phyloP scores from a whole-genome alignment of 2,329 filamentous ascomycete species.

The Capronia americana region DNA sequence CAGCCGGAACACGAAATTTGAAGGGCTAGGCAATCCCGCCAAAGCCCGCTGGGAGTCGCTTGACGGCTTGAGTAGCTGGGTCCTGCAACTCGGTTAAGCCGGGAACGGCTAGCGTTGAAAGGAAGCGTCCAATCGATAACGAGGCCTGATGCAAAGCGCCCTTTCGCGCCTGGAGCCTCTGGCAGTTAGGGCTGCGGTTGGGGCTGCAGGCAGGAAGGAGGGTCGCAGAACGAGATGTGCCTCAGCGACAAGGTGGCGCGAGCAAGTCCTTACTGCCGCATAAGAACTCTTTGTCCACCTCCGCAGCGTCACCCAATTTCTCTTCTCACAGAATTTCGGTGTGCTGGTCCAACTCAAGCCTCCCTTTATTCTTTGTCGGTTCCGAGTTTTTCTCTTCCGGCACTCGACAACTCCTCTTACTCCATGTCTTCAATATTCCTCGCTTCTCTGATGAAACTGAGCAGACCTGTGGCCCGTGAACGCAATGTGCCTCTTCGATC shows the following conservation, averaged over 20 bases:
- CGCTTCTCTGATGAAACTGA: background rate
- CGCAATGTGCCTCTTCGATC: background rate
- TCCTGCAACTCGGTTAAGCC: background rate
- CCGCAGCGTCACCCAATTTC: background rate
- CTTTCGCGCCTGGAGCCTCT: background rate
- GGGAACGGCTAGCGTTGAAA: background rate
- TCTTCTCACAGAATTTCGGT: background rate
- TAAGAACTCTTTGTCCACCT: conserved; percentile 12
- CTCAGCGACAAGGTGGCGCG: conserved; percentile 1
- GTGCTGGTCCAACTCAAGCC: background rate
- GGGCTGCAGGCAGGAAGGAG: background rate
- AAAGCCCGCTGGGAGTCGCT: background rate
- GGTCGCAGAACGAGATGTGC: background rate
- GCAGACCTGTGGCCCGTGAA: background rate
- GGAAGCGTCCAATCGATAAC: background rate
- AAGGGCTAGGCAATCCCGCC: conserved; percentile 1
- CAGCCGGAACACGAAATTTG: conserved; percentile 2
- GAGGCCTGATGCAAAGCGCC: background rate
- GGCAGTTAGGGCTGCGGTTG: conserved; percentile 4
- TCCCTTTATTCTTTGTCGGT: background rate
- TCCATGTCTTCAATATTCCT: background rate
- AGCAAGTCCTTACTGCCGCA: background rate
- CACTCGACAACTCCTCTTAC: background rate
- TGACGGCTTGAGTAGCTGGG: background rate
- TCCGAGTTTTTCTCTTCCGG: background rate